Percentiles rank a stretch among this genome's conserved stretches.
These are phyloP conservation scores for Cyclotella baltica DNA, from an alignment of 108 stramenopile genomes.

Conservation along the genomic window DNA sequence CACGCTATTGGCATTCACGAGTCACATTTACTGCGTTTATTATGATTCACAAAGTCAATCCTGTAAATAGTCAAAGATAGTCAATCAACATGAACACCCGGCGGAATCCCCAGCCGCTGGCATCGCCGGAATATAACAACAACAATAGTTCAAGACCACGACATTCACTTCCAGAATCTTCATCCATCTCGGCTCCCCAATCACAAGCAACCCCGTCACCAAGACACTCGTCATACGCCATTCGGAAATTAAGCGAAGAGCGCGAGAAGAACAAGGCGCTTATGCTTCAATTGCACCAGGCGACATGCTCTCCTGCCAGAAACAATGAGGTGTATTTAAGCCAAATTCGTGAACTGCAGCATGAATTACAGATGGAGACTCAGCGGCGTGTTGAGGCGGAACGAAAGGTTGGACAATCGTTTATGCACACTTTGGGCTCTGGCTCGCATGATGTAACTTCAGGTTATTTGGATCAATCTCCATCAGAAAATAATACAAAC, in stretches of 20 bases:
- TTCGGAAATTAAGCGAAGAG: constrained; percentile 23
- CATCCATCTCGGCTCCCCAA: background rate
- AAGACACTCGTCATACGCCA: constrained; percentile 3
- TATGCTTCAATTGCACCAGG: constrained; percentile 18
- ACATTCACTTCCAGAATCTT: too few relatives aligned
- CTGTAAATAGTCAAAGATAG: too few relatives aligned
- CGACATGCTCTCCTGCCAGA: background rate
- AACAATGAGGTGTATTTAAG: constrained; percentile 7
- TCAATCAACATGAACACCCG: too few relatives aligned
- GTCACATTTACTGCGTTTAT: background rate
- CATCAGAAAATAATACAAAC: background rate
- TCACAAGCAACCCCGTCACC: constrained; percentile 7
- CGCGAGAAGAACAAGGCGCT: constrained; percentile 27
- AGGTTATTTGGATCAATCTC: background rate
- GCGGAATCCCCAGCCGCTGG: too few relatives aligned
- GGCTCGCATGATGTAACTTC: background rate
- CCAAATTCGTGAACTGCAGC: constrained; percentile 11
- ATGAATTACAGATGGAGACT: constrained; percentile 17
- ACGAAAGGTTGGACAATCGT: background rate
- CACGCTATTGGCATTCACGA: background rate
- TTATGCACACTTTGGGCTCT: background rate
- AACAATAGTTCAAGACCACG: too few relatives aligned
- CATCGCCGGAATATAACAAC: too few relatives aligned
- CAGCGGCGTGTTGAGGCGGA: constrained; percentile 21
- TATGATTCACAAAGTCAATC: too few relatives aligned